Base-by-base conservation (phyloP, 108 stramenopile genomes). In the Cylindrotheca fusiformis region DNA sequence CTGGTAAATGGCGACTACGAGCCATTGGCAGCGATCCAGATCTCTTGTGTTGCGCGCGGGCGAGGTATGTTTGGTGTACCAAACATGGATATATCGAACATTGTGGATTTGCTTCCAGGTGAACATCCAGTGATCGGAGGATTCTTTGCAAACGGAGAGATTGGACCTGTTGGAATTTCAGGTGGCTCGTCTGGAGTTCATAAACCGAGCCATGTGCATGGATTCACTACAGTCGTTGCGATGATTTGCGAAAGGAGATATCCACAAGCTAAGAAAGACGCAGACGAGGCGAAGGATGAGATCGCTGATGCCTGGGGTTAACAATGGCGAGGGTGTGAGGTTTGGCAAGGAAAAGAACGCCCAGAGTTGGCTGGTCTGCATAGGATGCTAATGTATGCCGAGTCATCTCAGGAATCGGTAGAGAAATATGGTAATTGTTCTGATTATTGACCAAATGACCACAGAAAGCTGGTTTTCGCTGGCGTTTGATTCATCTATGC, bases 121-220 rank as follows among this genome's bases (percentile, higher is more conserved):
- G 63, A 2, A 17, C 1, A 3, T 28, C 32, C 31, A 4, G 28
- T 22, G 18, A 45, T 74, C 10, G 66, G 49, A 10, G 72, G 72
- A n/a, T 74, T 74, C 32, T 67, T 74, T 60, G 72, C 66, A 12
- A 74, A 74, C 44, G 72, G 47, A 14, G 72, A 74, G 25, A 49
- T 68, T 51, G 66, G 67, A 2, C 53, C 72, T n/a, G 67, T 68
- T 2, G 72, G 72, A 2, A 46, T 74, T 27, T 36, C 41, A 3
- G 31, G 46, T 14, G 62, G 46, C 48, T 10, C 57, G 8, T 45
- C 62, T 1, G 25, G 27, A 22, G 27, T 32, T 41, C 19, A 45
- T 5, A 63, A 54, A 21, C 49, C 52, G 23, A 72, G 61, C 10
- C 36, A 48, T 41, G 18, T 72, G 3, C 71, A 72, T 53, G 71